Base-by-base conservation (phyloP, 2,329 filamentous ascomycete species). In the Phialophora expanda region DNA sequence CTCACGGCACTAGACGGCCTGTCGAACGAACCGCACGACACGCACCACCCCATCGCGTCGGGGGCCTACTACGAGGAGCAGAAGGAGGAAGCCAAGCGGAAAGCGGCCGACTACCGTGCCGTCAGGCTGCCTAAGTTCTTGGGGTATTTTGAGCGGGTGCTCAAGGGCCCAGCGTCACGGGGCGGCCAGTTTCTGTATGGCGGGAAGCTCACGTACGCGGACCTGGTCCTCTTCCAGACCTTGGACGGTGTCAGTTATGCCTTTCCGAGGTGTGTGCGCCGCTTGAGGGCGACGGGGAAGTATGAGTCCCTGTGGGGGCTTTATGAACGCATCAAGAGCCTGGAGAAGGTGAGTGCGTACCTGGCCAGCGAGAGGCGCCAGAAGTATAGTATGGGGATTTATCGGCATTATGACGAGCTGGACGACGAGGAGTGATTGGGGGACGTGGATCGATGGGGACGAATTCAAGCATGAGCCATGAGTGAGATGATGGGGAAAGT, bases 141-240 rank as follows among this genome's bases (percentile, higher is more conserved):
- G 24, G 82, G 78, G 1, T 92, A 90, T 76, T 90, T 92, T 70
- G 86, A 92, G 79, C 80, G 88, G 1, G 84, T 89, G 20, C 75
- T 94, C 4, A 79, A 81, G 69, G 81, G 82, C 7, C 86, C 88
- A 70, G 80, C 84, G 32, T 84, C 82, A 65, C 81, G 82, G 0
- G 85, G 86, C 0, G 80, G 86, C 4, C 86, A 86, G 26, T 92
- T 88, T 82, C 76, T 94, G 0, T 88, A 91, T 54, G 89, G 87
- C 0, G 83, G 81, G 0, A 79, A 79, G 67, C 71, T 93, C 68
- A 90, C 87, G 0, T 91, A 90, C 76, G 91, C 90, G 14, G 91
- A 94, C 74, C 80, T 90, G 56, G 88, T 90, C 1, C 74, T 93
- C 0, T 93, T 89, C 81, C 90, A 92, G 77, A 87, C 89, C 67